These are phyloP conservation scores for Colletotrichum shisoi DNA, from an alignment of 2,329 filamentous ascomycete genomes.

Conservation along the genomic window DNA sequence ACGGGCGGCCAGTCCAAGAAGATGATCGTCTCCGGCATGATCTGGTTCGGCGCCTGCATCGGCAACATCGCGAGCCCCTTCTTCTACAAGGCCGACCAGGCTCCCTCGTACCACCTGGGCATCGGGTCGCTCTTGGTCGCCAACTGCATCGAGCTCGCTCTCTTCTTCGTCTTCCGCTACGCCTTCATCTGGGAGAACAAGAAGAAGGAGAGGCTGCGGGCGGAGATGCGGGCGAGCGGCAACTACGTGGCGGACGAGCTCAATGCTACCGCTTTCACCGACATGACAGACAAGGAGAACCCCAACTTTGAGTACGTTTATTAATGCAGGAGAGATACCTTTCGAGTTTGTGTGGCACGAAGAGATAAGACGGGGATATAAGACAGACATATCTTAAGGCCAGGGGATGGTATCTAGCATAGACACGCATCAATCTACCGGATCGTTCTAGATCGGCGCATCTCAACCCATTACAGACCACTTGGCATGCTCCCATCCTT, in stretches of 20 bases:
- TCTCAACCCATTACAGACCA: too few species aligned
- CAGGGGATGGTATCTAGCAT: too few species aligned
- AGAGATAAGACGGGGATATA: too few species aligned
- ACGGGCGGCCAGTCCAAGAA: slow-evolving; percentile 68
- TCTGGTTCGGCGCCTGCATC: slow-evolving; percentile 67
- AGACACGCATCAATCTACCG: too few species aligned
- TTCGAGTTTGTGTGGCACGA: not conserved
- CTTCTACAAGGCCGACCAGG: slow-evolving; percentile 66
- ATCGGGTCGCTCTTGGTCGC: slow-evolving; percentile 54
- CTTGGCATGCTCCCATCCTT: too few species aligned
- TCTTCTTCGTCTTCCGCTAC: slow-evolving; percentile 52
- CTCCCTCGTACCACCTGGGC: slow-evolving; percentile 52
- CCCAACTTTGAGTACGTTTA: slow-evolving; percentile 54
- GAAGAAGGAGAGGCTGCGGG: slow-evolving; percentile 49
- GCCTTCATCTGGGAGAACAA: slow-evolving; percentile 53
- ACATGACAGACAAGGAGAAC: slow-evolving; percentile 56
- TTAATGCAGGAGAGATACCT: slow-evolving; percentile 34
- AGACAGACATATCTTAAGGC: too few species aligned
- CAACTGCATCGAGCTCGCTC: slow-evolving; percentile 50
- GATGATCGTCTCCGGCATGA: slow-evolving; percentile 68
- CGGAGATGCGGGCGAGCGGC: slow-evolving; percentile 44
- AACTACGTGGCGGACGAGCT: slow-evolving; percentile 44
- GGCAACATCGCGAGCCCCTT: slow-evolving; percentile 70
- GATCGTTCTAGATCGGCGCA: too few species aligned
- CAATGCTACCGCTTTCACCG: slow-evolving; percentile 52